Evolutionary conservation across 129 eudicot genomes (phyloP).

Genomic region (Deinandra increscens): DNA sequence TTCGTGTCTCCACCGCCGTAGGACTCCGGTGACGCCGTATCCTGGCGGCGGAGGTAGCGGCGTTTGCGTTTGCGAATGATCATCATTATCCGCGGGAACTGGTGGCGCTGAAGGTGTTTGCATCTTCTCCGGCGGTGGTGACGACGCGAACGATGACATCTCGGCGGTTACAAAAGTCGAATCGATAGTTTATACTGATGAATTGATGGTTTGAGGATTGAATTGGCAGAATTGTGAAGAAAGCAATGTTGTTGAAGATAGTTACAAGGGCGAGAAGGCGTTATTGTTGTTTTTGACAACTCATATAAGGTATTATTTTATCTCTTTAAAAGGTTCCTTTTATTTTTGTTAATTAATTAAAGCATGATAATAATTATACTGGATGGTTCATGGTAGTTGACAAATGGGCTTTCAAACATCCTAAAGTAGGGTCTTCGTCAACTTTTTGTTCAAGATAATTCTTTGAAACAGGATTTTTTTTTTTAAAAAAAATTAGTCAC

Average conservation of each 20-base stretch:
- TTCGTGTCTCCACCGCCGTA: conserved; percentile 63
- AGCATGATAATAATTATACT: background rate
- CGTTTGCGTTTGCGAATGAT: conserved; percentile 6
- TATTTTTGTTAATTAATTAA: background rate
- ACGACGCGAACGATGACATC: conserved; percentile 26
- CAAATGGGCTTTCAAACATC: too few relatives aligned
- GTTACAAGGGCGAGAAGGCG: conserved; percentile 9
- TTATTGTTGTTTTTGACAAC: conserved; percentile 29
- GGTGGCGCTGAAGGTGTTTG: conserved; percentile 37
- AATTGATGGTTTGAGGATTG: background rate
- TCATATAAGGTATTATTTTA: conserved; percentile 22
- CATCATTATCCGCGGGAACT: conserved; percentile 15
- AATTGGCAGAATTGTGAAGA: background rate
- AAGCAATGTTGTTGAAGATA: conserved; percentile 19
- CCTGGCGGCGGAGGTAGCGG: conserved; percentile 40
- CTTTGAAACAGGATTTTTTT: too few relatives aligned
- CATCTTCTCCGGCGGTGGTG: conserved; percentile 27
- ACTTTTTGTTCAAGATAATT: too few relatives aligned
- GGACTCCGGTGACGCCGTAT: conserved; percentile 45
- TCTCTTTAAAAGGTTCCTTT: background rate
- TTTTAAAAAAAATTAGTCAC: too few relatives aligned
- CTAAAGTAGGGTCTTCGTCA: too few relatives aligned
- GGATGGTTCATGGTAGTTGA: too few relatives aligned
- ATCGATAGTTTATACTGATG: background rate
- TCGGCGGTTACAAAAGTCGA: background rate